Base-by-base conservation (phyloP, 768 basidiomycete species). In the Suillus clintonianus region DNA sequence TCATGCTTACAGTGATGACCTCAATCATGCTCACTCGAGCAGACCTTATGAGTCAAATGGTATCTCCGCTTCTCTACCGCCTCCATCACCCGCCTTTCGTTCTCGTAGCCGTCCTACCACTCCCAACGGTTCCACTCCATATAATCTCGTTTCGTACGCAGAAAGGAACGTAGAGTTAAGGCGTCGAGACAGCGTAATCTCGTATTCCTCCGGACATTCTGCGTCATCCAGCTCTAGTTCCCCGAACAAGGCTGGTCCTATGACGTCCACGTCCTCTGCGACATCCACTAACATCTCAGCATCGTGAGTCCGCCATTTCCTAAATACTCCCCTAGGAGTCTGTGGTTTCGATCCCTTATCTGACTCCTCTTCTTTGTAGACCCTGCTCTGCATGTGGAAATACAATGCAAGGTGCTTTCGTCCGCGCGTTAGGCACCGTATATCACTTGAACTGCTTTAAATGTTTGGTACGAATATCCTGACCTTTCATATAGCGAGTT, bases 391-490 rank as follows among this genome's bases (percentile, higher is more conserved):
- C 92, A 14, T 93, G 92, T 71, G 88, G 87, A 45, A 88, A 89
- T 72, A 78, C 87, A 43, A 92, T 98, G 87, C 90, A 95, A 65
- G 97, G 97, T 14, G 95, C 96, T 54, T 99, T 98, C 77, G 97
- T 99, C 41, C 86, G 97, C 63, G 97, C 97, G 0, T 81, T 99
- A 59, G 90, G 92, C 63, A 91, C 92, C 0, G 94, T 98, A 27
- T 99, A 89, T 74, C 97, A 99, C 77, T 78, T 99, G n/a, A 92
- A 93, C 69, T 99, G 97, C 81, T 99, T 99, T 86, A 92, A 93
- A 72, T 99, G 97, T 83, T 86, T 94, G 86, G 97, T 97, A 70
- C 68, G 91, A 80, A 22, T 62, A 62, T 67, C 37, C 59, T 48
- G 30, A 60, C 32, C 47, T 36, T 60, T 37, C 34, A 32, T 11